Evolutionary conservation across 495 filamentous ascomycete species (phyloP), one percentile per base, ranked within the genome.

Genomic region (Lasiosphaeria miniovina): DNA sequence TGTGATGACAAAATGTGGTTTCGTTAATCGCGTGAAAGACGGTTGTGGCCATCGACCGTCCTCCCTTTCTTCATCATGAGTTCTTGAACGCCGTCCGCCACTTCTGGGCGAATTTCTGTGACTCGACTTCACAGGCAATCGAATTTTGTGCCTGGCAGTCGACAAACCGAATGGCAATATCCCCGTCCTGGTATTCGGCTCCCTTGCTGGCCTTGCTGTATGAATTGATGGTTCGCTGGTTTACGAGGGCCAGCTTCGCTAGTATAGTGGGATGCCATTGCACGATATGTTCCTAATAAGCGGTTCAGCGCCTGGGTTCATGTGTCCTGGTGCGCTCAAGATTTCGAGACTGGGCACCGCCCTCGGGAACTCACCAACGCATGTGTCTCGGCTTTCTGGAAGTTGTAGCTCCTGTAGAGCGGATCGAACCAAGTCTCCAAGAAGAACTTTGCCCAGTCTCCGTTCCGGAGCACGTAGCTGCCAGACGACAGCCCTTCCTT

Each of bases 241-340:
- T 91, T 17, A 99, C 75, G 11, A 99, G 76, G 1, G 89, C 92
- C 56, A 96, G 74, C 65, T 90, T 90, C 24, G 92, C 88, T 17
- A 99, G 82, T 55, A 98, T 90, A 0, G 94, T 99, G n/a, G 94
- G 92, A 70, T 99, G 95, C 95, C 95, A 99, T 80, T 96, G 94
- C 36, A 93, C 84, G 58, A 96, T 90, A 67, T 93, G 90, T 73
- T 93, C 90, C 89, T 93, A 62, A 4, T 0, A 9, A n/a, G 7
- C 6, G 36, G 3, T 2, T 38, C 38, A 52, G 49, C 34, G 35
- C 7, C 8, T 15, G 41, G 33, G 17, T 43, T 35, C 6, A 41
- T 6, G 4, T 3, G 3, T 36, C 10, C 4, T 41, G 17, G 4
- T n/a, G n/a, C 36, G 12, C 8, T 3, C 31, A n/a, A n/a, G 11